Base-by-base conservation (phyloP, 176 grass and related monocot genomes). In the Juncus effusus region DNA sequence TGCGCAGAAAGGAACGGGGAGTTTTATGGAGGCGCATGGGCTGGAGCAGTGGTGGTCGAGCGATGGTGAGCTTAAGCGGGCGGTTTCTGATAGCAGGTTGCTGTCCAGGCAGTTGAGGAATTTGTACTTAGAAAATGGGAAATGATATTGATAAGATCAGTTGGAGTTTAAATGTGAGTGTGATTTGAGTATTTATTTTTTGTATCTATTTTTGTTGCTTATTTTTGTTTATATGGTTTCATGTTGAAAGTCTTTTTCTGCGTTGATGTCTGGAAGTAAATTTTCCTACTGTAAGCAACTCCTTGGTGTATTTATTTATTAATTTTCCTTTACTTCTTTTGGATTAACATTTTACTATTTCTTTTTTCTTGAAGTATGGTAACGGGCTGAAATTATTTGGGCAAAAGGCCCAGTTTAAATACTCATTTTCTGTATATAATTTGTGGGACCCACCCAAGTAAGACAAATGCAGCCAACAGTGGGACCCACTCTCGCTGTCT, bases 11-110 rank as follows among this genome's bases (percentile, higher is more conserved):
- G 84, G 91, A 1, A 47, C 44, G 44, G 9, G 72, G 47, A 96
- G 80, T 28, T 85, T 96, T 63, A 82, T 90, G 61, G 84, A 90
- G 63, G 91, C 91, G 58, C 91, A 96, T 76, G 87, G 91, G 4
- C 60, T 96, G 84, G 70, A 96, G 74, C 91, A 87, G 49, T 96
- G 91, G 91, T 90, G 91, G 87, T 83, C 76, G 0, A 80, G 87
- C 40, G 87, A 90, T 64, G 82, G 78, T 11, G 91, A 96, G 62
- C 84, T 96, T 37, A 56, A 96, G 16, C 40, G 77, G 41, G 84
- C 84, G 11, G 62, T 88, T 10, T 56, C 86, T 13, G 77, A 90
- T 54, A 90, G 91, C 64, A 85, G 87, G 70, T 83, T 96, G 45
- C 73, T 96, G 67, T 76, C 76, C 38, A 87, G 76, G 68, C 91